Evolutionary conservation across 73 alveolate species (phyloP).

Genomic region (Paraurostyla sp.): DNA sequence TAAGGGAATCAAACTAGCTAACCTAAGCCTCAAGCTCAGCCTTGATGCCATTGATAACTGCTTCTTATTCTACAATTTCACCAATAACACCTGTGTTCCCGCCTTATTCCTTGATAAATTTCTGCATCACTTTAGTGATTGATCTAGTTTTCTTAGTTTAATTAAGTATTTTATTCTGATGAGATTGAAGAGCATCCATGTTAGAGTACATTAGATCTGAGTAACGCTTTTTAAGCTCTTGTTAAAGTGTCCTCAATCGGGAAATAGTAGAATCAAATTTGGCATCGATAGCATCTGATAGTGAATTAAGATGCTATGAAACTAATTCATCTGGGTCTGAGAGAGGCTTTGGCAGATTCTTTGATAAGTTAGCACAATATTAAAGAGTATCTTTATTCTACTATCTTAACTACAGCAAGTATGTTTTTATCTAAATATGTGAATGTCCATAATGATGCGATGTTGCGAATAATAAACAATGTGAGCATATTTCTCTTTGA

Average conservation of each 20-base stretch:
- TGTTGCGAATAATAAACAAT: background rate
- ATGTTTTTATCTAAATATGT: background rate
- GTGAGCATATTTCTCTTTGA: background rate
- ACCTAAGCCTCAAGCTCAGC: no score
- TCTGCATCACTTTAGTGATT: background rate
- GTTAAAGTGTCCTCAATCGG: background rate
- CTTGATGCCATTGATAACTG: no score
- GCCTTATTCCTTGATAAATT: no score
- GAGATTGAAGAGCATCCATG: background rate
- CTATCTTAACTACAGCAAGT: background rate
- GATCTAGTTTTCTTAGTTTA: background rate
- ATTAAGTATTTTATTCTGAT: background rate
- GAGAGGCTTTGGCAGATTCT: no score
- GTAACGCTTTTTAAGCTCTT: background rate
- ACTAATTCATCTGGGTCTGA: no score
- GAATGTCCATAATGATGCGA: slow-evolving; percentile 6
- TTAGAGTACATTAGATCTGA: background rate
- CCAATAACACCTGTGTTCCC: no score
- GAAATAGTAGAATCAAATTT: slow-evolving; percentile 8
- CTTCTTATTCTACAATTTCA: no score
- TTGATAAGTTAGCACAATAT: background rate
- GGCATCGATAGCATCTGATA: background rate
- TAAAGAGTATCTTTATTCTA: background rate
- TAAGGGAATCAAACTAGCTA: background rate
- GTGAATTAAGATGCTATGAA: background rate